These are phyloP conservation scores for Limnanthes douglasii DNA, from an alignment of 345 rosid genomes.

Conservation along the genomic window DNA sequence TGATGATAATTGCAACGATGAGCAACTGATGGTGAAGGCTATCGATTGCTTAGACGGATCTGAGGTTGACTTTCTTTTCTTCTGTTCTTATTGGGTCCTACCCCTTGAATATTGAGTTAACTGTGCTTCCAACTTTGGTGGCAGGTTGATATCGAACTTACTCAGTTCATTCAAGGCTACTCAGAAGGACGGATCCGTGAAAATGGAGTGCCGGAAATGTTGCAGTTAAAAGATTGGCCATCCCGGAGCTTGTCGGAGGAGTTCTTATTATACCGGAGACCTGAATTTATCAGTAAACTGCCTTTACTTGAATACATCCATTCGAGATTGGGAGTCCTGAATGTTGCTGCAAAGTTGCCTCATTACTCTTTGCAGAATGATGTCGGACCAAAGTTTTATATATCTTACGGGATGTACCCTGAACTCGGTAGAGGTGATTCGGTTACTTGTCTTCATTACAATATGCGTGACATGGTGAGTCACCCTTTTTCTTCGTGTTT, in stretches of 20 bases:
- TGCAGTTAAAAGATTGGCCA: slow-evolving; percentile 96
- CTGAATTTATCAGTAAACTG: slow-evolving; percentile 79
- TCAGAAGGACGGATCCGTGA: slow-evolving; percentile 33
- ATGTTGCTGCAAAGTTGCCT: slow-evolving; percentile 93
- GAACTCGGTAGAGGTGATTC: slow-evolving; percentile 50
- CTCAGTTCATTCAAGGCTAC: slow-evolving; percentile 61
- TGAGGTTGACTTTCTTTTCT: slow-evolving; percentile 37
- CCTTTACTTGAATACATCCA: slow-evolving; percentile 94
- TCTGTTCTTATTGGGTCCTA: slow-evolving; percentile 10
- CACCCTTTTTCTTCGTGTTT: too few species aligned
- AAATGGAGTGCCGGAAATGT: slow-evolving; percentile 33
- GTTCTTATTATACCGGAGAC: slow-evolving; percentile 70
- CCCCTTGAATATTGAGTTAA: slow-evolving; percentile 9
- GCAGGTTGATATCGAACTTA: slow-evolving; percentile 70
- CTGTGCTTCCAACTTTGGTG: slow-evolving; percentile 9
- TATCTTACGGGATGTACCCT: slow-evolving; percentile 55
- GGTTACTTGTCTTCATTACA: slow-evolving; percentile 59
- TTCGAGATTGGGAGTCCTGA: slow-evolving; percentile 85
- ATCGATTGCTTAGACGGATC: slow-evolving; percentile 58
- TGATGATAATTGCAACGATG: slow-evolving; percentile 55
- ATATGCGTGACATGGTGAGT: slow-evolving; percentile 28
- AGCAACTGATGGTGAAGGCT: slow-evolving; percentile 52
- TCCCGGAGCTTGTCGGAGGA: slow-evolving; percentile 87
- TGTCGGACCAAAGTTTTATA: slow-evolving; percentile 74
- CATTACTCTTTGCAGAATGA: slow-evolving; percentile 92